Conservation (phyloP, 1,284 basidiomycete genomes). For the Leucoagaricus sp. region DNA sequence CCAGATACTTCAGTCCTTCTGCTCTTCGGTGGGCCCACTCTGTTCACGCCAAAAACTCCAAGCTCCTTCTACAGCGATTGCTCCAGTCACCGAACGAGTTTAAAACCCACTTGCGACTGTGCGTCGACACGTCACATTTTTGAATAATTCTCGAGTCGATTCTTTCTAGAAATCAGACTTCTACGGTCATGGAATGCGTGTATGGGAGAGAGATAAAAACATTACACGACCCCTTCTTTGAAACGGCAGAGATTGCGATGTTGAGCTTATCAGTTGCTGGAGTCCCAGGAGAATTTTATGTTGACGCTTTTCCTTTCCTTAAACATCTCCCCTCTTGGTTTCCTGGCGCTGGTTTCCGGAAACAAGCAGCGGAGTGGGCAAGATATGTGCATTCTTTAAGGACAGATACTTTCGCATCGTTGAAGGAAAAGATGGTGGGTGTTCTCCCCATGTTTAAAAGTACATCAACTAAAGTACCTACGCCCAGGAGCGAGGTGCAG, state of each 20-base stretch:
- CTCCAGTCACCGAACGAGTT: constrained; percentile 30
- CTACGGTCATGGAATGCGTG: constrained; percentile 14
- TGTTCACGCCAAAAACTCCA: constrained; percentile 18
- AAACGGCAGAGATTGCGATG: constrained; percentile 17
- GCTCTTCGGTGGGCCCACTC: constrained; percentile 15
- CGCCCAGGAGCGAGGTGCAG: background rate
- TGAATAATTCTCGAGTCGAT: background rate
- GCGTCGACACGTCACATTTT: constrained; percentile 4
- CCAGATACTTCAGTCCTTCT: constrained; percentile 20
- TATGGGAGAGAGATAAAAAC: constrained; percentile 18
- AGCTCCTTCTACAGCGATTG: constrained; percentile 29
- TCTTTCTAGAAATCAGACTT: background rate
- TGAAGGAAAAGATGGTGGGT: constrained; percentile 21
- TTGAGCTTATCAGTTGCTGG: constrained; percentile 17
- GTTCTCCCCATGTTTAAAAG: background rate
- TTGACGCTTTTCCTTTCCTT: constrained; percentile 30
- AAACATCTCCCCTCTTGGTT: constrained; percentile 46
- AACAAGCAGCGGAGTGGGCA: constrained; percentile 37
- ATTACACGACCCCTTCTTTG: constrained; percentile 17
- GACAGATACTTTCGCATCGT: constrained; percentile 33
- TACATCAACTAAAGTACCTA: background rate
- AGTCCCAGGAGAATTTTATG: constrained; percentile 24
- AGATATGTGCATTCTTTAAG: constrained; percentile 21
- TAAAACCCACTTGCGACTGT: constrained; percentile 31
- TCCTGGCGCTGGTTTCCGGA: constrained; percentile 46